Conservation (phyloP, 441 rosid species). For the Euphorbia neoarborescens region DNA sequence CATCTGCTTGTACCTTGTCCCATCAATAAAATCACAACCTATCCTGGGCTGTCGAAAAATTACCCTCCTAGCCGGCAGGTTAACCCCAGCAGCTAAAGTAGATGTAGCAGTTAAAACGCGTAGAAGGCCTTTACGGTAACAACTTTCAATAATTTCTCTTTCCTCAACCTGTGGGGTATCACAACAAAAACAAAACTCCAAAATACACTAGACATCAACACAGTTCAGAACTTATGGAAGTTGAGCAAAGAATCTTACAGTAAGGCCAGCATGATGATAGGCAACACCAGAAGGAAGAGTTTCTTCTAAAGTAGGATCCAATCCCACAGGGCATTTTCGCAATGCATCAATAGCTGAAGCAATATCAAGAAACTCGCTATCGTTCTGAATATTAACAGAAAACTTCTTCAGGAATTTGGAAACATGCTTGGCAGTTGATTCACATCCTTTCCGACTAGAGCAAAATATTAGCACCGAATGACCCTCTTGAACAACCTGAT, state of each 20-base stretch:
- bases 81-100: constrained; percentile 97
- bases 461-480: constrained; percentile 92
- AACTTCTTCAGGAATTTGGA: constrained; percentile 67
- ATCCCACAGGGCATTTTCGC: constrained; percentile 75
- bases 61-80: constrained; percentile 96
- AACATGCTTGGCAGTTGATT: constrained; percentile 89
- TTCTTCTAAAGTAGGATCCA: constrained; percentile 87
- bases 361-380: constrained; percentile 57
- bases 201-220: neutral
- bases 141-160: constrained; percentile 89
- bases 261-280: constrained; percentile 98
- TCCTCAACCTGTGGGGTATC: constrained; percentile 68
- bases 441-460: constrained; percentile 97
- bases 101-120: constrained; percentile 95
- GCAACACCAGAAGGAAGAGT: constrained; percentile 94
- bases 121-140: constrained; percentile 85
- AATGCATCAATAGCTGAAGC: constrained; percentile 71
- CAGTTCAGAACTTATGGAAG: constrained; percentile 17
- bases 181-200: constrained; percentile 15
- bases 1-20: constrained; percentile 98
- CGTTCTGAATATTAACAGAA: constrained; percentile 34
- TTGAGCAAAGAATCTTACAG: constrained; percentile 44
- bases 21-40: constrained; percentile 93
- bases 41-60: constrained; percentile 95
- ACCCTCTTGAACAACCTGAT: constrained; percentile 92